A percentile compares a stretch with the other conserved stretches of the same genome.
These are phyloP conservation scores for Pisolithus microcarpus DNA, from an alignment of 768 basidiomycete genomes.

Conservation along the genomic window DNA sequence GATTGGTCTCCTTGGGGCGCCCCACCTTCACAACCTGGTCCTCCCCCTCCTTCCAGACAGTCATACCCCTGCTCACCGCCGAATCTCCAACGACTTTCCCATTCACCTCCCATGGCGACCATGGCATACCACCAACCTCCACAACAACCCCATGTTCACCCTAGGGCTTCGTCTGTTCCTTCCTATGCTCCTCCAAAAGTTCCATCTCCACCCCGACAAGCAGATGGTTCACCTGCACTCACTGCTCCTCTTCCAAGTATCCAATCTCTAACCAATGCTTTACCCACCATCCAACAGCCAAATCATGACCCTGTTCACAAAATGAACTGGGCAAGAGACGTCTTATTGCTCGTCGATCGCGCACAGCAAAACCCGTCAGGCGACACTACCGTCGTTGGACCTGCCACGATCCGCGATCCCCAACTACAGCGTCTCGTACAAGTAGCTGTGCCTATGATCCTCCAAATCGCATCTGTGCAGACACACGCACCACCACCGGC, in stretches of 20 bases:
- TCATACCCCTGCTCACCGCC: constrained; percentile 15
- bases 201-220: constrained; percentile 20
- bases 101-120: constrained; percentile 19
- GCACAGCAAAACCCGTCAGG: constrained; percentile 28
- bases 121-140: constrained; percentile 20
- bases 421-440: constrained; percentile 53
- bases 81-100: constrained; percentile 17
- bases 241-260: constrained; percentile 67
- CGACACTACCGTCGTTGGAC: constrained; percentile 42
- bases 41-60: constrained; percentile 18
- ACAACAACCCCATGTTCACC: constrained; percentile 15
- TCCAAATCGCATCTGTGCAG: constrained; percentile 43
- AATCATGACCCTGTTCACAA: constrained; percentile 52
- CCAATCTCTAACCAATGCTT: constrained; percentile 46
- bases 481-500: constrained; percentile 30
- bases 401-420: constrained; percentile 50
- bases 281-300: constrained; percentile 46
- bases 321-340: constrained; percentile 77
- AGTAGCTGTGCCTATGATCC: constrained; percentile 56
- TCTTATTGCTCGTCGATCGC: constrained; percentile 72
- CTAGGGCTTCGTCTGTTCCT: constrained; percentile 11
- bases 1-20: constrained; percentile 19
- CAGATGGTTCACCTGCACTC: constrained; percentile 37
- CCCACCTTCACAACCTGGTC: constrained; percentile 34
- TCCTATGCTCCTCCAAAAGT: constrained; percentile 13